A percentile compares a stretch with the other conserved stretches of the same genome.
These are phyloP conservation scores for Candida lessepsii DNA, from an alignment of 805 yeast species.

Conservation along the genomic window DNA sequence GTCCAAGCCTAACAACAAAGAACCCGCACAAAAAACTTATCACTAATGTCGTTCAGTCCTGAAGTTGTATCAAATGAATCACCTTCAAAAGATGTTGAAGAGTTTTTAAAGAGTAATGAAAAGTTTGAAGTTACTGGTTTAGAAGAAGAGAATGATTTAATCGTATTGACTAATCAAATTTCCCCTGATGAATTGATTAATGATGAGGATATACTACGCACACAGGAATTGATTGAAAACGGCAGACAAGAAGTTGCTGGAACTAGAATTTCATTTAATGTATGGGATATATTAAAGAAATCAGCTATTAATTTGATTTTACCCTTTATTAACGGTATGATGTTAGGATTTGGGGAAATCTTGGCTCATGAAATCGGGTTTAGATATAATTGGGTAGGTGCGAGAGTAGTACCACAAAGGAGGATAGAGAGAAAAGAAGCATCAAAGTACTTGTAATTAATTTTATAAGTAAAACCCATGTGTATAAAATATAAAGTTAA, in stretches of 20 bases:
- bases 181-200: conserved; percentile 33
- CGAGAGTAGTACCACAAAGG: conserved; percentile 50
- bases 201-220: conserved; percentile 26
- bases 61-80: neutral
- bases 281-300: conserved; percentile 43
- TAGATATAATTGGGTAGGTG: conserved; percentile 71
- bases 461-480: too few species aligned
- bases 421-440: conserved; percentile 24
- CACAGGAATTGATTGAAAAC: conserved; percentile 20
- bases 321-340: conserved; percentile 90
- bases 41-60: conserved; percentile 10
- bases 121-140: conserved; percentile 11
- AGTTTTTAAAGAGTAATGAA: neutral
- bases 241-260: conserved; percentile 13
- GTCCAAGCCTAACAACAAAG: too few species aligned
- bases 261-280: conserved; percentile 18
- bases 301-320: conserved; percentile 72
- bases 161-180: conserved; percentile 24
- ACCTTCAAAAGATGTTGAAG: conserved; percentile 1
- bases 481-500: too few species aligned
- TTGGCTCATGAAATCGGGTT: conserved; percentile 91
- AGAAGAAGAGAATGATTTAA: conserved; percentile 21
- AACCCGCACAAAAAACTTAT: too few species aligned
- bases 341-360: conserved; percentile 95
- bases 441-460: conserved; percentile 11